Evolutionary conservation across 2,329 filamentous ascomycete genomes (phyloP), one percentile per base, ranked within the genome.

Genomic region (Coniochaeta hoffmannii): DNA sequence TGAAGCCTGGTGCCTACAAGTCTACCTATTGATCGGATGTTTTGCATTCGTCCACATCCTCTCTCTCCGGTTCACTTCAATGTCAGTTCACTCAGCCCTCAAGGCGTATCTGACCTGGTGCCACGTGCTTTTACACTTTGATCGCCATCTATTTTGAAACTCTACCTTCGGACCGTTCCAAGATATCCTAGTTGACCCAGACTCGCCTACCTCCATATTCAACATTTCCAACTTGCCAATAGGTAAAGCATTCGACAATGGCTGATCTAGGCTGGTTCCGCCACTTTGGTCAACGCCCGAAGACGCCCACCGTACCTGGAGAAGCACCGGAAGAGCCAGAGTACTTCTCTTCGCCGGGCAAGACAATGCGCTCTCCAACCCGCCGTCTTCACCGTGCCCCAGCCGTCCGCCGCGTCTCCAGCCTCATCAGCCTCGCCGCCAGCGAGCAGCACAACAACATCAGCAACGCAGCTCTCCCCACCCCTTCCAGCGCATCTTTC

Each of bases 221-320:
- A n/a, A n/a, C n/a, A n/a, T n/a, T n/a, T n/a, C n/a, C n/a, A n/a
- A n/a, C n/a, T n/a, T n/a, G n/a, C n/a, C n/a, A n/a, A n/a, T n/a
- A n/a, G n/a, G 41, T 4, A 3, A 28, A 46, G 22, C 24, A 12
- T 15, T 26, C 12, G 9, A 34, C 31, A 4, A 53, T 53, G 50
- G 50, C 50, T 28, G 50, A 53, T 38, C 50, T 53, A 10, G 22
- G 34, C 19, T 53, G 50, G 50, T 38, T 53, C 32, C 50, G 50
- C 17, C 31, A 53, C 24, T 38, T 53, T 11, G 50, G 50, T 6
- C 50, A 53, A 17, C 50, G 50, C 7, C 31, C 31, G 10, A 53
- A 38, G 11, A 53, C 50, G 32, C 31, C 50, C 19, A 38, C 31
- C 19, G 10, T 19, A n/a, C 12, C 50, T 32, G 31, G 32, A 24